Evolutionary conservation across 139 green algal genomes (phyloP).

Genomic region (Mychonastes homosphaera): DNA sequence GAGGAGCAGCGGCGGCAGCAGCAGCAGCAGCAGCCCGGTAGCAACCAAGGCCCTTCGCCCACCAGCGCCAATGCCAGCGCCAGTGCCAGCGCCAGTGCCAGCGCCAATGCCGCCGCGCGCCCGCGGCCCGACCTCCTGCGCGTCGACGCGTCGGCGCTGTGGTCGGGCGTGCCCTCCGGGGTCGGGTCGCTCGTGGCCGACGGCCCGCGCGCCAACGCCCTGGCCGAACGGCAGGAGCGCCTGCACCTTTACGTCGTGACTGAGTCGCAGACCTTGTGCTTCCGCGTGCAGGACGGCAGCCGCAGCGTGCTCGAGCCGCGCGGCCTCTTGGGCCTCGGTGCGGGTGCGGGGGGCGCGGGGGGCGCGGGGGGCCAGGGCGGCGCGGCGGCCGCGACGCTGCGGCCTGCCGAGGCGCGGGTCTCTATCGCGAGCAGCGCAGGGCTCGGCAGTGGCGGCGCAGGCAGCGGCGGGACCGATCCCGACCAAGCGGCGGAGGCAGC

Average conservation of each 20-base stretch:
- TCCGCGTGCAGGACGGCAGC: conserved; percentile 29
- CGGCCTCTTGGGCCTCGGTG: conserved; percentile 1
- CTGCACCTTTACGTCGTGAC: conserved; percentile 62
- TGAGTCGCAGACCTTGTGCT: conserved; percentile 45
- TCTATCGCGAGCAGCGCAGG: too few relatives aligned
- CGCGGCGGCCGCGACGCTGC: too few relatives aligned
- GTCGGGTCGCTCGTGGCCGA: conserved; percentile 10
- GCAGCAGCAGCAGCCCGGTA: neutral
- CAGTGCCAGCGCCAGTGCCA: neutral
- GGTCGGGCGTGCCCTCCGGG: conserved; percentile 39
- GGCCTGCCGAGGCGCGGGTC: too few relatives aligned
- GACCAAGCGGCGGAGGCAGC: too few relatives aligned
- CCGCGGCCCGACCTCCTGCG: conserved; percentile 27
- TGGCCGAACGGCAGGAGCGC: conserved; percentile 10
- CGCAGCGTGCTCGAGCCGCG: conserved; percentile 22
- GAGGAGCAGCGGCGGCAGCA: neutral
- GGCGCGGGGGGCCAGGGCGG: too few relatives aligned
- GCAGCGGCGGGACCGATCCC: too few relatives aligned
- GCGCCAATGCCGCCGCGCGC: neutral
- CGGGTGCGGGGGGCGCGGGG: neutral
- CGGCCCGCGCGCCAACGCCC: neutral
- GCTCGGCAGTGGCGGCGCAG: too few relatives aligned
- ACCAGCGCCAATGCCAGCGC: neutral
- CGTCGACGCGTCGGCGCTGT: conserved; percentile 56
- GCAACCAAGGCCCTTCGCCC: too few relatives aligned